These are phyloP conservation scores for Lathyrus tuberosus DNA, from an alignment of 306 rosid species.

Conservation along the genomic window DNA sequence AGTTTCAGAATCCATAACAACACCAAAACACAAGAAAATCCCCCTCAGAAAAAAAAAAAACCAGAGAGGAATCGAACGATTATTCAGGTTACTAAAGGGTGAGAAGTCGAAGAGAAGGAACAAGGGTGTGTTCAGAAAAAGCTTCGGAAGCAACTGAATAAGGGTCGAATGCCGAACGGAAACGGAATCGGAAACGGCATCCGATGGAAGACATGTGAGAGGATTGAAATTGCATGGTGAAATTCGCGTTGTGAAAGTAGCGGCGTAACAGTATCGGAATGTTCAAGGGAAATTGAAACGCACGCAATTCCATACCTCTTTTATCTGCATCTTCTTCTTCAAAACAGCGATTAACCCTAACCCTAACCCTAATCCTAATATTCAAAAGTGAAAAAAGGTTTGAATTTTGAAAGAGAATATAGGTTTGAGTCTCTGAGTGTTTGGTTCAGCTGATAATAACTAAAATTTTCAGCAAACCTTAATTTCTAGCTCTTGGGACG, in stretches of 20 bases:
- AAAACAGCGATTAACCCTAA: neutral
- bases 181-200: constrained; percentile 55
- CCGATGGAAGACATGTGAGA: constrained; percentile 41
- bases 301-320: constrained; percentile 43
- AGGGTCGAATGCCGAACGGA: constrained; percentile 67
- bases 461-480: no score
- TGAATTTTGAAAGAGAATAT: neutral
- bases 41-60: constrained; percentile 10
- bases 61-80: neutral
- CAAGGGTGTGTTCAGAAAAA: constrained; percentile 56
- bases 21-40: neutral
- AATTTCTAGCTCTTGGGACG: no score
- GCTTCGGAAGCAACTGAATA: constrained; percentile 71
- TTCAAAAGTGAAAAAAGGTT: neutral
- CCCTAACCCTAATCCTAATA: constrained; percentile 25
- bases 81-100: constrained; percentile 41
- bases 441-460: neutral
- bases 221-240: constrained; percentile 41
- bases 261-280: neutral
- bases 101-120: constrained; percentile 1
- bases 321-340: constrained; percentile 59
- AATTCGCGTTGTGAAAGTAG: neutral
- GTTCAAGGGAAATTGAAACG: constrained; percentile 32
- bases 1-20: constrained; percentile 47
- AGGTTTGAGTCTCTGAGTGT: neutral